phyloP scores from a whole-genome alignment of 2,329 filamentous ascomycete species.

The Paradendryphiella salina region DNA sequence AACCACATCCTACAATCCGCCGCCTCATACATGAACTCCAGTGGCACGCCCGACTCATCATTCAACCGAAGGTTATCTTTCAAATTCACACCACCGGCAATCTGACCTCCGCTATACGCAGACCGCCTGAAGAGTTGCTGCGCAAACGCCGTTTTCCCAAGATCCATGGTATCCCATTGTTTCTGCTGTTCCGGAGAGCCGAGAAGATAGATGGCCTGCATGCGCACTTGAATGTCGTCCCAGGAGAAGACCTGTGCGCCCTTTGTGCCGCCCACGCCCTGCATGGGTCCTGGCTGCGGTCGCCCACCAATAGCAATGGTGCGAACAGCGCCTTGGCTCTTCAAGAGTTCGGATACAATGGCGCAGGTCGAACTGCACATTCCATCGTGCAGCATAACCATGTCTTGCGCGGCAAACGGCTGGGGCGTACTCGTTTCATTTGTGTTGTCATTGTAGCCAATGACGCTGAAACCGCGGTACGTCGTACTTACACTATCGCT shows the following conservation, averaged over 20 bases:
- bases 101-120: constrained; percentile 27
- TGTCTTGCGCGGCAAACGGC: constrained; percentile 46
- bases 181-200: constrained; percentile 37
- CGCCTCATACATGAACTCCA: constrained; percentile 50
- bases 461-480: constrained; percentile 36
- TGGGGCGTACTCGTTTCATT: constrained; percentile 39
- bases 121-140: constrained; percentile 40
- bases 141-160: constrained; percentile 42
- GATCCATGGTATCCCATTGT: constrained; percentile 33
- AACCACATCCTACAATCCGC: constrained; percentile 50
- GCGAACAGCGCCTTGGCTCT: constrained; percentile 50
- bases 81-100: constrained; percentile 44
- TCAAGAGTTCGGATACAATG: constrained; percentile 52
- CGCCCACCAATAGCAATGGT: constrained; percentile 51
- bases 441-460: constrained; percentile 37
- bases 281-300: constrained; percentile 48
- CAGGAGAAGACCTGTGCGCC: constrained; percentile 47
- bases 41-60: constrained; percentile 44
- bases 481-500: constrained; percentile 37
- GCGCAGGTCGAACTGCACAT: constrained; percentile 54
- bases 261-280: constrained; percentile 52
- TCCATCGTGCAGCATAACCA: constrained; percentile 51
- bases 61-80: constrained; percentile 45
- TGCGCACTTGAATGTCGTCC: constrained; percentile 39
- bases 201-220: constrained; percentile 39